These are phyloP conservation scores for Teratosphaeria destructans DNA, from an alignment of 2,329 filamentous ascomycete genomes.

Conservation along the genomic window DNA sequence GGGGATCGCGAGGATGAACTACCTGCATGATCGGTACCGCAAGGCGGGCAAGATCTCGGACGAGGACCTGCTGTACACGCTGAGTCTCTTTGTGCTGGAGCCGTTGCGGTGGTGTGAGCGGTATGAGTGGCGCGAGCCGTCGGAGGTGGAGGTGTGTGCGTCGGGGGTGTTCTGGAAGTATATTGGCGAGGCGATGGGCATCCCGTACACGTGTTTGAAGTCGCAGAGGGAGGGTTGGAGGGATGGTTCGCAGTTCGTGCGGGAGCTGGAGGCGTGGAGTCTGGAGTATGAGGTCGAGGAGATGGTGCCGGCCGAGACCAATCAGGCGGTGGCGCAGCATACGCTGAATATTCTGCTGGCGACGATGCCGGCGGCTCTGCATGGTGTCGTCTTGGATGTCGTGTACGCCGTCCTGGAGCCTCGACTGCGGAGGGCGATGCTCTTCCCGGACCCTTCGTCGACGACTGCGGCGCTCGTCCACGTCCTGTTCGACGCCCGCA, in stretches of 20 bases:
- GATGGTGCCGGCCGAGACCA: not conserved
- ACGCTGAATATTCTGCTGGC: not conserved
- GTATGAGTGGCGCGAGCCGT: slow-evolving; percentile 62
- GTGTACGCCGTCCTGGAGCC: not conserved
- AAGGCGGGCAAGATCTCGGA: slow-evolving; percentile 50
- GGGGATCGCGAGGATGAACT: slow-evolving; percentile 54
- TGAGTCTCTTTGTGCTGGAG: slow-evolving; percentile 53
- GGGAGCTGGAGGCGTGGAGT: not conserved
- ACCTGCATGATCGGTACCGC: slow-evolving; percentile 49
- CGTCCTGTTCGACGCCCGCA: slow-evolving; percentile 41
- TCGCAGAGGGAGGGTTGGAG: slow-evolving; percentile 26
- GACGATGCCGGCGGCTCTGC: not conserved
- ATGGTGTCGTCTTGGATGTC: not conserved
- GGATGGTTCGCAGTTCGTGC: not conserved
- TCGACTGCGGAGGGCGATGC: slow-evolving; percentile 52
- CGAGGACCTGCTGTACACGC: slow-evolving; percentile 55
- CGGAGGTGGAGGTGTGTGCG: slow-evolving; percentile 56
- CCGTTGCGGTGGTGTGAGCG: slow-evolving; percentile 52
- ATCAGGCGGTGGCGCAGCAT: not conserved
- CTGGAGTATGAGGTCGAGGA: not conserved
- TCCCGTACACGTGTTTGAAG: slow-evolving; percentile 53
- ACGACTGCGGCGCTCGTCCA: slow-evolving; percentile 33
- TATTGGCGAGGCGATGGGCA: slow-evolving; percentile 59
- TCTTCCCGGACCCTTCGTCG: slow-evolving; percentile 32
- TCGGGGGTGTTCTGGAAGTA: slow-evolving; percentile 58